A percentile compares a stretch with the other conserved stretches of the same genome.
phyloP scores from a whole-genome alignment of 352 stramenopile genomes.

The Chrysophaeum taylorii region DNA sequence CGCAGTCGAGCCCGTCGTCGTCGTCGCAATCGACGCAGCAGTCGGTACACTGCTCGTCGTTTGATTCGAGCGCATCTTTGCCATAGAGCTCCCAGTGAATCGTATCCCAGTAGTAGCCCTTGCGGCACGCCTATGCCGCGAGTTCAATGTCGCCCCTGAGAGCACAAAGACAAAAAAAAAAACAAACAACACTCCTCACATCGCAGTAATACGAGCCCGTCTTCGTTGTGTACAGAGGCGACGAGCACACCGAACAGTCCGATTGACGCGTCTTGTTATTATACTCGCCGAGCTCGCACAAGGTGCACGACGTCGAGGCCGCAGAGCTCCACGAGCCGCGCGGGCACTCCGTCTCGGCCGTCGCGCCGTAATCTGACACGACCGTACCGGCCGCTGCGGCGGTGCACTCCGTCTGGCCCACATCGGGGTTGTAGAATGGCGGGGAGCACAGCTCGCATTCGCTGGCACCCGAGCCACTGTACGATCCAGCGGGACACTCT shows the following conservation, averaged over 20 bases:
- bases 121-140: neutral
- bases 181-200: no score
- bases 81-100: neutral
- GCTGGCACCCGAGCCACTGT: neutral
- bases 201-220: no score
- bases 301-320: neutral
- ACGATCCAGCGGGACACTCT: neutral
- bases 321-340: neutral
- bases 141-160: no score
- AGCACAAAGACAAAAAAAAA: no score
- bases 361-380: neutral
- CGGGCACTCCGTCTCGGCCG: neutral
- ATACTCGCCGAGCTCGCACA: no score
- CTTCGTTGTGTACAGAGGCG: no score
- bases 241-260: no score
- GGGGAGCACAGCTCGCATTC: neutral
- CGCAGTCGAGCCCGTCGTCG: neutral
- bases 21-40: neutral
- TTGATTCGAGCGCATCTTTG: neutral
- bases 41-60: neutral
- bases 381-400: neutral
- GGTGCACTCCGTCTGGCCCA: neutral
- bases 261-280: no score
- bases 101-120: neutral
- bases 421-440: neutral